Percentiles rank a stretch among this genome's conserved stretches.
Conservation (phyloP, 2,329 filamentous ascomycete species). For the Fusarium sp. region DNA sequence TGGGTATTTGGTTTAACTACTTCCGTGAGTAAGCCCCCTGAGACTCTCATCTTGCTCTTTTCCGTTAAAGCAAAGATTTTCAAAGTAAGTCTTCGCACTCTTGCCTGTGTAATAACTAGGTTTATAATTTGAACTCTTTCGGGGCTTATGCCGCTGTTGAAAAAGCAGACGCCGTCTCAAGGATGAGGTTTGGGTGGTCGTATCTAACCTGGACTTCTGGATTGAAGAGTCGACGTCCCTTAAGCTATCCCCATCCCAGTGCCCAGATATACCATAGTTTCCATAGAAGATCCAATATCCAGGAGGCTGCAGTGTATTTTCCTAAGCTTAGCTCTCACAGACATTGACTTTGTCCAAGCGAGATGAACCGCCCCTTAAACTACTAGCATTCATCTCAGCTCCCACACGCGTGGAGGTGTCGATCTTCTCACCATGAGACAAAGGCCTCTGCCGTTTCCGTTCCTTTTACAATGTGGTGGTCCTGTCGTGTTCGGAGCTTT, state of each 20-base stretch:
- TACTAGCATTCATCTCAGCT: neutral
- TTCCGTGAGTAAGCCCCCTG: neutral
- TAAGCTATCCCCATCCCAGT: neutral
- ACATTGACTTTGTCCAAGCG: neutral
- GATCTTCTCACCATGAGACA: neutral
- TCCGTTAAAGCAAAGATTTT: neutral
- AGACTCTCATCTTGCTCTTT: too few species aligned
- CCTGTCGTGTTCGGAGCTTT: neutral
- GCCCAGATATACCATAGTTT: neutral
- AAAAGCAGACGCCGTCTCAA: neutral
- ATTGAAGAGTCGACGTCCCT: neutral
- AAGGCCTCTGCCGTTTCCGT: neutral
- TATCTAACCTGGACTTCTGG: neutral
- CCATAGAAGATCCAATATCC: neutral
- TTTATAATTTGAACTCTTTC: too few species aligned
- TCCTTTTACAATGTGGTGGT: too few species aligned
- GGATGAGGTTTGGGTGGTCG: neutral
- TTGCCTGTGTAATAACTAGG: too few species aligned
- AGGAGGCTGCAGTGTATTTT: neutral
- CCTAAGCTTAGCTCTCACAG: neutral
- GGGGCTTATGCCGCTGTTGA: too few species aligned
- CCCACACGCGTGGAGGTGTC: neutral
- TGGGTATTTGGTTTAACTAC: neutral
- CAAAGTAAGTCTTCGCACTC: too few species aligned
- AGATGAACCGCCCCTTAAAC: too few species aligned